Percentiles rank a stretch among this genome's conserved stretches.
phyloP scores from a whole-genome alignment of 345 rosid species.

The Aethionema arabicum region DNA sequence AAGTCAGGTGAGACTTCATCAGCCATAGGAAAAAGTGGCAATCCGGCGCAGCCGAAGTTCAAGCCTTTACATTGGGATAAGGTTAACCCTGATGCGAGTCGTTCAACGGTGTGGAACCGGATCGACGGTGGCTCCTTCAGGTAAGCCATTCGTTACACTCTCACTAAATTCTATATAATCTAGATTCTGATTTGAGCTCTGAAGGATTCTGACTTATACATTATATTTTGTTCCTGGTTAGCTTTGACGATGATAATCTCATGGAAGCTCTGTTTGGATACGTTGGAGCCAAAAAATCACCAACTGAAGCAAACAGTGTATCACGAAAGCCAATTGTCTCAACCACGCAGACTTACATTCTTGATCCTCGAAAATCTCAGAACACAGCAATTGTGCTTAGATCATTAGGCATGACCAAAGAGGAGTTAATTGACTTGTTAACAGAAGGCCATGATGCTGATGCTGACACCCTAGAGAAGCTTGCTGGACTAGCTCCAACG shows the following conservation, averaged over 20 bases:
- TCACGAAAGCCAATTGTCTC: constrained; percentile 26
- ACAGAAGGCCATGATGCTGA: constrained; percentile 59
- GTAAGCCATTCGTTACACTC: constrained; percentile 39
- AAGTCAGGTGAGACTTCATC: constrained; percentile 32
- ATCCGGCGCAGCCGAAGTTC: constrained; percentile 49
- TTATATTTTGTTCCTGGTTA: constrained; percentile 30
- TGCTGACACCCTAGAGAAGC: constrained; percentile 74
- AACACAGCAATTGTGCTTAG: constrained; percentile 80
- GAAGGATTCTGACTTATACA: background rate
- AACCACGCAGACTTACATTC: constrained; percentile 49
- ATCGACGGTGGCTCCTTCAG: constrained; percentile 73
- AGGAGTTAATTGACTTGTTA: constrained; percentile 56
- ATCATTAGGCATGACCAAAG: constrained; percentile 57
- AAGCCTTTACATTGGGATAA: constrained; percentile 96
- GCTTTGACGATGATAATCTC: constrained; percentile 77
- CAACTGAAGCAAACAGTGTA: constrained; percentile 27
- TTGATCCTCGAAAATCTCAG: constrained; percentile 78
- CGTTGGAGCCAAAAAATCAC: constrained; percentile 54
- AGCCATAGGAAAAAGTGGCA: constrained; percentile 29
- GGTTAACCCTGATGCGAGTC: constrained; percentile 51
- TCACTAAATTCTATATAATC: constrained; percentile 10
- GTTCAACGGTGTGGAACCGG: constrained; percentile 89
- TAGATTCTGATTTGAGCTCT: background rate
- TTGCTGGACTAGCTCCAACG: constrained; percentile 63
- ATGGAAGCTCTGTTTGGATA: constrained; percentile 92